Conservation (phyloP, 257 asterid species). For the Ilex asprella region DNA sequence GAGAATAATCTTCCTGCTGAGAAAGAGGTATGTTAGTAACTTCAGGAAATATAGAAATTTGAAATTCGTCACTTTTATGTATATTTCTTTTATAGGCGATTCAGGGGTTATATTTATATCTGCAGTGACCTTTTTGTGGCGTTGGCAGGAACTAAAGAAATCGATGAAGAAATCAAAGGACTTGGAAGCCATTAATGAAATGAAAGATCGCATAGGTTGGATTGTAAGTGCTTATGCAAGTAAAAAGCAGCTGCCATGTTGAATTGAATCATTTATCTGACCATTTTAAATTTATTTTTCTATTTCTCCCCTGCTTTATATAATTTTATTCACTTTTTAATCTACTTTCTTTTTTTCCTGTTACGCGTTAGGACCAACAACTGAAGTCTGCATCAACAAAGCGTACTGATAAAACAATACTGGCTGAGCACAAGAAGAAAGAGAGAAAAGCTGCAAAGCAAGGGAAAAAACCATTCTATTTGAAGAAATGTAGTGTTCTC, state of each 20-base stretch:
- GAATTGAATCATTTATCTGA: slow-evolving; percentile 3
- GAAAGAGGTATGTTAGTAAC: slow-evolving; percentile 49
- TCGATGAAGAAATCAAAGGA: slow-evolving; percentile 59
- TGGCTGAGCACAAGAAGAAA: slow-evolving; percentile 86
- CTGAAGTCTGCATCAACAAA: slow-evolving; percentile 58
- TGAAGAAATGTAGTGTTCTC: slow-evolving; percentile 51
- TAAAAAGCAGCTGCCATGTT: background rate
- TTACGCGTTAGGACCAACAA: slow-evolving; percentile 49
- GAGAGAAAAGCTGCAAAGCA: slow-evolving; percentile 91
- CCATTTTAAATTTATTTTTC: slow-evolving; percentile 2
- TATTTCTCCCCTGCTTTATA: background rate
- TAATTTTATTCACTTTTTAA: background rate
- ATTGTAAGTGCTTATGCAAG: slow-evolving; percentile 50
- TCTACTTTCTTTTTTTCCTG: background rate
- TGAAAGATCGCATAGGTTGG: slow-evolving; percentile 40
- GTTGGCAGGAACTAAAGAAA: slow-evolving; percentile 52
- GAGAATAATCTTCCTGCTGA: slow-evolving; percentile 76
- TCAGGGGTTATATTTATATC: background rate
- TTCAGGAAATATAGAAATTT: slow-evolving; percentile 4
- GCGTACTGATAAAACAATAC: slow-evolving; percentile 58
- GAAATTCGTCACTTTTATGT: background rate
- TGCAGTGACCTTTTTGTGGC: slow-evolving; percentile 15
- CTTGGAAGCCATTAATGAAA: slow-evolving; percentile 42
- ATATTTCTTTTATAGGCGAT: too few species aligned
- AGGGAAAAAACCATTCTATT: slow-evolving; percentile 85